A percentile compares a stretch with the other conserved stretches of the same genome.
Conservation (phyloP, 345 rosid genomes). For the Anastatica hierochuntica region DNA sequence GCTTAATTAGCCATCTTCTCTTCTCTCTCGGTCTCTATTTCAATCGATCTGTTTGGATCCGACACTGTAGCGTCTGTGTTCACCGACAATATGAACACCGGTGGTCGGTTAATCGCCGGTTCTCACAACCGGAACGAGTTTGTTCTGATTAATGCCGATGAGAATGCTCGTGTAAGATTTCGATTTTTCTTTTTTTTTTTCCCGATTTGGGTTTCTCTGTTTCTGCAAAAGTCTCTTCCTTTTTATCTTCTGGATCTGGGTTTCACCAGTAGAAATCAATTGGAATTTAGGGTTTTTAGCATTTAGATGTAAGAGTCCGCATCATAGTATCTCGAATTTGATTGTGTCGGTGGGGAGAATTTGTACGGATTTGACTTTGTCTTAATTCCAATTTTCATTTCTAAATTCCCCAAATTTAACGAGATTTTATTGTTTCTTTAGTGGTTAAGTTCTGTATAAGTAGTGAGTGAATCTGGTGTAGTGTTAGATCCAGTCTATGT, state of each 20-base stretch:
- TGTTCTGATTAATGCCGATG: conserved; percentile 94
- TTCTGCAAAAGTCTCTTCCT: conserved; percentile 9
- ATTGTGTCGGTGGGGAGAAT: conserved; percentile 17
- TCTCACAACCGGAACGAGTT: conserved; percentile 97
- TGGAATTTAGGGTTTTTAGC: conserved; percentile 19
- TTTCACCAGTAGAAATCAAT: background rate
- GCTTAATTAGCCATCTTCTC: background rate
- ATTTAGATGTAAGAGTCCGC: no score
- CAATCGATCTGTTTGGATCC: conserved; percentile 12
- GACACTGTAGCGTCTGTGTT: conserved; percentile 7
- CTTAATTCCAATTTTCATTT: no score
- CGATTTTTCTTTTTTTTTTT: background rate
- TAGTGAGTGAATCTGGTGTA: no score
- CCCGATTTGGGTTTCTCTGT: conserved; percentile 19
- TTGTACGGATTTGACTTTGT: no score
- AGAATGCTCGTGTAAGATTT: conserved; percentile 62
- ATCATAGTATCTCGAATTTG: no score
- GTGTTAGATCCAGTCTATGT: no score
- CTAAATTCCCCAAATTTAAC: no score
- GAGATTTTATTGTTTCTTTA: no score
- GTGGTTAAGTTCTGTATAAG: no score
- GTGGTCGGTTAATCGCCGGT: conserved; percentile 93
- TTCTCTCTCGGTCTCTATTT: background rate
- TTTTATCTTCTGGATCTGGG: conserved; percentile 28
- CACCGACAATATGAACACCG: conserved; percentile 58